These are phyloP conservation scores for Tolypocladium inflatum DNA, from an alignment of 2,329 filamentous ascomycete genomes.

Conservation along the genomic window DNA sequence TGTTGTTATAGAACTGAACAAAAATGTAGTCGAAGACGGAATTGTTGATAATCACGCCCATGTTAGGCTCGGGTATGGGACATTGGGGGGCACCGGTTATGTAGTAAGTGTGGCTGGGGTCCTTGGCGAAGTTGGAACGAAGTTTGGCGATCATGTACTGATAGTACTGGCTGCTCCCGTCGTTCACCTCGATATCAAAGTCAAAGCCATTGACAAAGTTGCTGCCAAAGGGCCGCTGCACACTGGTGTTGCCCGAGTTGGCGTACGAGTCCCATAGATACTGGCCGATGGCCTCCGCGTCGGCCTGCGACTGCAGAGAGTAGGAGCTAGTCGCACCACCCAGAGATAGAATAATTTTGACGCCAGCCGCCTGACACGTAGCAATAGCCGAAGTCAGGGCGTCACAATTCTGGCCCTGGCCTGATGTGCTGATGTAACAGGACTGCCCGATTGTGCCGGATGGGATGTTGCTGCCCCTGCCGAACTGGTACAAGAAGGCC, in stretches of 20 bases:
- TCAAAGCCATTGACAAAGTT: constrained; percentile 11
- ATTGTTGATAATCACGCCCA: constrained; percentile 29
- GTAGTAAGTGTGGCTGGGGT: constrained; percentile 20
- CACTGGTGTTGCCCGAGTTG: neutral
- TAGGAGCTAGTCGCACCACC: constrained; percentile 10
- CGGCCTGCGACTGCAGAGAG: constrained; percentile 7
- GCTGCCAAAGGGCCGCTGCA: constrained; percentile 9
- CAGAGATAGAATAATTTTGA: constrained; percentile 10
- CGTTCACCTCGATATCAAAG: constrained; percentile 11
- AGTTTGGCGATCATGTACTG: constrained; percentile 10
- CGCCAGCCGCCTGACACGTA: constrained; percentile 10
- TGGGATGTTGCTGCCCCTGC: constrained; percentile 23
- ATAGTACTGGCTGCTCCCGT: constrained; percentile 9
- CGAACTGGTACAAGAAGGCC: constrained; percentile 30
- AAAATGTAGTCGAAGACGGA: constrained; percentile 23
- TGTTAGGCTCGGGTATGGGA: constrained; percentile 20
- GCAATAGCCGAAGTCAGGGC: constrained; percentile 8
- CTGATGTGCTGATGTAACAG: constrained; percentile 22
- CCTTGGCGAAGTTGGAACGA: constrained; percentile 10
- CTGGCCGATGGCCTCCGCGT: constrained; percentile 11
- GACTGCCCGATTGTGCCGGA: constrained; percentile 29
- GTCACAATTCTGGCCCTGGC: constrained; percentile 19
- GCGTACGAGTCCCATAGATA: constrained; percentile 6
- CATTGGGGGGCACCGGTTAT: constrained; percentile 38
- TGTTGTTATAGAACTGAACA: constrained; percentile 40